A percentile compares a stretch with the other conserved stretches of the same genome.
Conservation (phyloP, 148 eudicot genomes). For the Suaeda aralocaspica region DNA sequence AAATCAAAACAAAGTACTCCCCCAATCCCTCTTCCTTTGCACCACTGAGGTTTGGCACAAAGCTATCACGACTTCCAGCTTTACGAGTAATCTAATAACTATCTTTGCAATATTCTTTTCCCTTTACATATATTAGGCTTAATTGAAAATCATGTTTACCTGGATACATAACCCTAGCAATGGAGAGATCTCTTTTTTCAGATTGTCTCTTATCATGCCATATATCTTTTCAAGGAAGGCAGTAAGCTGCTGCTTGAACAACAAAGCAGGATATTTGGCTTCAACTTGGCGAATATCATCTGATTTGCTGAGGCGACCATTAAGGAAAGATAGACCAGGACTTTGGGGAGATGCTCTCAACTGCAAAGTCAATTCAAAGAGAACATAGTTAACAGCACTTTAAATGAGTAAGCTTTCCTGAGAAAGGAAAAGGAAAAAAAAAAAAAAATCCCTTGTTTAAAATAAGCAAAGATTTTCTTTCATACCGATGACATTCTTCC, state of each 20-base stretch:
- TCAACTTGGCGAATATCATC: conserved; percentile 92
- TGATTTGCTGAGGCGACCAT: conserved; percentile 63
- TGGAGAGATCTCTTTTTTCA: conserved; percentile 95
- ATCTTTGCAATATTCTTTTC: not conserved
- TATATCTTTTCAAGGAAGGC: conserved; percentile 98
- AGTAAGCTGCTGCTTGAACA: conserved; percentile 95
- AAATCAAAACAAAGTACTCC: too few relatives aligned
- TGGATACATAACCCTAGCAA: conserved; percentile 91
- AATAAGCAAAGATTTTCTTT: not conserved
- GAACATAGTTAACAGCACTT: not conserved
- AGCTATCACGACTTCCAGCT: too few relatives aligned
- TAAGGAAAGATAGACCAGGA: conserved; percentile 71
- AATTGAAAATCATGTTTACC: conserved; percentile 34
- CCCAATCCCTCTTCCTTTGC: too few relatives aligned
- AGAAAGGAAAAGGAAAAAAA: not conserved
- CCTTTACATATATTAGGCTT: not conserved
- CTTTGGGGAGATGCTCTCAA: conserved; percentile 86
- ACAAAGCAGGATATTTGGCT: conserved; percentile 96
- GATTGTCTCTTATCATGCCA: conserved; percentile 95
- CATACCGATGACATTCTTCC: conserved; percentile 98
- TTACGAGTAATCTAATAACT: not conserved
- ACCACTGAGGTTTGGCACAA: too few relatives aligned
- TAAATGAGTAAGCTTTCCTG: not conserved
- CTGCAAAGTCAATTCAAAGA: conserved; percentile 28
- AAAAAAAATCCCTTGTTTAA: not conserved